Evolutionary conservation across 108 stramenopile species (phyloP).

Genomic region (Nitzschia sp.): DNA sequence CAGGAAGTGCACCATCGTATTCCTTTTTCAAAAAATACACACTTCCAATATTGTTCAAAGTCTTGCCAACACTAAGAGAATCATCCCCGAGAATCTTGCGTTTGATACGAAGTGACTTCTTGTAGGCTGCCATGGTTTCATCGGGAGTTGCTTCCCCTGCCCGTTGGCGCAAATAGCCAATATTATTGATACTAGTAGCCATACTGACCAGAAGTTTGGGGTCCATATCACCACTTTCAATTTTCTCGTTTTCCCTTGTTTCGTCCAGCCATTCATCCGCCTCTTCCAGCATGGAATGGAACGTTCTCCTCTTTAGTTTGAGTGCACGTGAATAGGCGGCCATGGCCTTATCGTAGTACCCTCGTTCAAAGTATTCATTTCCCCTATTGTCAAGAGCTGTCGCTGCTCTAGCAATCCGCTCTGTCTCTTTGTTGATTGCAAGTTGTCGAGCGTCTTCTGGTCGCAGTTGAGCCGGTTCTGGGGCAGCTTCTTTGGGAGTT

Average conservation of each 20-base stretch:
- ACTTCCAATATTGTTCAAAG: conserved; percentile 72
- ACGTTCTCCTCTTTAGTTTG: conserved; percentile 46
- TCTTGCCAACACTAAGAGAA: conserved; percentile 67
- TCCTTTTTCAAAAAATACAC: conserved; percentile 62
- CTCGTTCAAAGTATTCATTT: conserved; percentile 52
- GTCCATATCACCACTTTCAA: conserved; percentile 14
- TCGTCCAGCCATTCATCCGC: conserved; percentile 21
- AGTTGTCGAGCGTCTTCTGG: conserved; percentile 11
- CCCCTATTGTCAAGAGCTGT: conserved; percentile 49
- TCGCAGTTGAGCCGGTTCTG: not conserved
- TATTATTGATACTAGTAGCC: conserved; percentile 70
- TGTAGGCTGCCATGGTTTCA: conserved; percentile 63
- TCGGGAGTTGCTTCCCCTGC: conserved; percentile 50
- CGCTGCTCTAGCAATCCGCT: conserved; percentile 42
- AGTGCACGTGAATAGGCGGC: conserved; percentile 47
- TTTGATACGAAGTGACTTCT: conserved; percentile 55
- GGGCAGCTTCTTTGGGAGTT: not conserved
- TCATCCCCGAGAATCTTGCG: conserved; percentile 58
- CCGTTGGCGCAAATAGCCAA: conserved; percentile 57
- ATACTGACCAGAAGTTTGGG: conserved; percentile 46
- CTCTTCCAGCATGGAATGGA: conserved; percentile 34
- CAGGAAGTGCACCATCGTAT: conserved; percentile 49
- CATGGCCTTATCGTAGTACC: conserved; percentile 54
- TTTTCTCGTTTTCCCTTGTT: conserved; percentile 3
- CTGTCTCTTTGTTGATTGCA: conserved; percentile 20